A percentile compares a stretch with the other conserved stretches of the same genome.
Evolutionary conservation across 495 filamentous ascomycete genomes (phyloP).

Genomic region (Staphylotrichum longicolle): DNA sequence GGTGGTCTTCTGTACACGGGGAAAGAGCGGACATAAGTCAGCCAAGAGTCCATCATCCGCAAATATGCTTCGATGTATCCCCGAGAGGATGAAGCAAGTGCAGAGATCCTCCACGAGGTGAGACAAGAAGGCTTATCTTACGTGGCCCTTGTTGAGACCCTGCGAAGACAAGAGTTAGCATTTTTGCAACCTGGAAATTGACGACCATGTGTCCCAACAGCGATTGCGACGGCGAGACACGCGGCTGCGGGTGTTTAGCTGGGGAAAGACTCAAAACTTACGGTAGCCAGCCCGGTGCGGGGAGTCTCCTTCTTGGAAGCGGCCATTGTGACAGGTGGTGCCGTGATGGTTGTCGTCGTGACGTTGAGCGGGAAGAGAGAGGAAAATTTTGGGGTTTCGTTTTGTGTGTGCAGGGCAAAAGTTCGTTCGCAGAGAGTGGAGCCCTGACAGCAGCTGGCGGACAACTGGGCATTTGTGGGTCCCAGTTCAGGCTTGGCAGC

Average conservation of each 20-base stretch:
- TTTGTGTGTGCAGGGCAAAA: slow-evolving; percentile 29
- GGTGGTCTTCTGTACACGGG: slow-evolving; percentile 78
- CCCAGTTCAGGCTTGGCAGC: not conserved
- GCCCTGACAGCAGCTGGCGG: not conserved
- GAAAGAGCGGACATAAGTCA: slow-evolving; percentile 36
- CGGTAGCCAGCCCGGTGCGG: slow-evolving; percentile 24
- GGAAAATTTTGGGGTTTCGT: slow-evolving; percentile 11
- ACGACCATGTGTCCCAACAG: not conserved
- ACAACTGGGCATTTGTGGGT: not conserved
- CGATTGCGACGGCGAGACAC: not conserved
- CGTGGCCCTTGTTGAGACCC: slow-evolving; percentile 87
- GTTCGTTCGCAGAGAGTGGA: slow-evolving; percentile 20
- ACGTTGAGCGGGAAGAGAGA: slow-evolving; percentile 20
- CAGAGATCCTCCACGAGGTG: slow-evolving; percentile 56
- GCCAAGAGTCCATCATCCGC: slow-evolving; percentile 36
- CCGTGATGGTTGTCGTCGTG: slow-evolving; percentile 26
- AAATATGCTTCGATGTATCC: slow-evolving; percentile 24
- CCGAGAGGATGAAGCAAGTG: slow-evolving; percentile 35
- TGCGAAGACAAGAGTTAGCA: slow-evolving; percentile 23
- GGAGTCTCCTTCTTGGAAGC: slow-evolving; percentile 26
- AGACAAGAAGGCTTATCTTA: slow-evolving; percentile 52
- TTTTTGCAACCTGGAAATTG: not conserved
- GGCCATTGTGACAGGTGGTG: slow-evolving; percentile 28
- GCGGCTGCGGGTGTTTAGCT: not conserved
- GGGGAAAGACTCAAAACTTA: slow-evolving; percentile 13